Evolutionary conservation across 306 rosid species (phyloP), one percentile per base, ranked within the genome.

Genomic region (Ormosia emarginata): DNA sequence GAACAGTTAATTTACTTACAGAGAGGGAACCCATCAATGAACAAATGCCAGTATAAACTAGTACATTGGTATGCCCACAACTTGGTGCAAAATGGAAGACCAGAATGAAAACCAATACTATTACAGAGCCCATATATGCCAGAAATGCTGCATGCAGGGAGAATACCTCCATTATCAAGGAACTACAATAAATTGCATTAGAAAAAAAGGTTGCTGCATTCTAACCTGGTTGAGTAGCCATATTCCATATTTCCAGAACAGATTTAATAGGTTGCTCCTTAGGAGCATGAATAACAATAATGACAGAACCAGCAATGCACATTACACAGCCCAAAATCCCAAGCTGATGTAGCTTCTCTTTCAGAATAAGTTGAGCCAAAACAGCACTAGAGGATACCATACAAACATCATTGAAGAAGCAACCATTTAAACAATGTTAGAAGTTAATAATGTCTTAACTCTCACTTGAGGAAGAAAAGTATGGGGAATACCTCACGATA

Each of bases 1-100:
- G 39, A 37, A 65, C 12, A 33, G 6, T 67, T 58, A 44, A 46
- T 63, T 69, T 37, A 82, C 87, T 67, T 85, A 94, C 98, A 61
- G 98, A 87, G 81, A 94, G 95, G 49, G 98, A 94, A 59, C 98
- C 98, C 94, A 94, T 91, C 87, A 94, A 86, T 1, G 98, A 94
- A 81, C 98, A 94, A 67, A 94, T 92, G 81, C 95, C 98, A 0
- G 92, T 88, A 81, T 74, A 94, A 75, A 94, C 87, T 24, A 94
- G 89, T 78, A 94, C 94, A 50, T 94, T 88, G 8, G 90, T 75
- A 83, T 94, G 94, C 56, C 98, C 98, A 77, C 92, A 92, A 62
- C 81, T 86, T 14, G 98, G 97, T 47, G 83, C 87, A 83, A 90
- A 90, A 87, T 90, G 95, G 86, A 94, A 84, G 81, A 88, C 88